Evolutionary conservation across 495 filamentous ascomycete genomes (phyloP), one percentile per base, ranked within the genome.

Genomic region (Hyaloscypha finlandica): DNA sequence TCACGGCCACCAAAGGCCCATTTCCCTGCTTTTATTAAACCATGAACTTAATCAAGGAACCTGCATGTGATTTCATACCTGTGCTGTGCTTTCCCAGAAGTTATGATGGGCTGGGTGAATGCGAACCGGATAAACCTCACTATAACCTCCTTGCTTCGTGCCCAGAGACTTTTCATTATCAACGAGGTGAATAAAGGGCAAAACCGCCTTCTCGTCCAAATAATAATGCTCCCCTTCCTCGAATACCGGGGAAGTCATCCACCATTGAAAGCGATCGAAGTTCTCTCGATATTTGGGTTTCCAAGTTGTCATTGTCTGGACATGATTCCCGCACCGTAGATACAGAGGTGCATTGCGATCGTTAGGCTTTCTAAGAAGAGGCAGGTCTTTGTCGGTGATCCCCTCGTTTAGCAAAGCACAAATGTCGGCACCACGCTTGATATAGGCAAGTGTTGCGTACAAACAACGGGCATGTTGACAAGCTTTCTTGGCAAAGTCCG

Each of bases 101-200:
- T 65, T 59, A 39, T 77, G 73, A 61, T 73, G 71, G 1, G 64
- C 53, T 20, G 60, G 64, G 35, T 73, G 68, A 19, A 73, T 68
- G 1, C 54, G 22, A 5, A 73, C 71, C 3, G 68, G 71, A 37
- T 56, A 63, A 4, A 73, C 68, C 29, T 68, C 64, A 32, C 64
- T 65, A 14, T 70, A 68, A 3, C 64, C 71, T 32, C 71, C 68
- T 59, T 60, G 52, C 45, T 57, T 66, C 37, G 22, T 54, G 8
- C 19, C 57, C 11, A 20, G 51, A 22, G 14, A 25, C 48, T 67
- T 55, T 1, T 63, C 61, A 22, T 20, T 42, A 6, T 54, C 19
- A 9, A 58, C 35, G 25, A 70, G 53, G 22, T 37, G 62, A 54
- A 70, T 33, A 20, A 70, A 70, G 8, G 68, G 68, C 14, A 70